Percentiles rank a stretch among this genome's conserved stretches.
phyloP scores from a whole-genome alignment of 2,329 filamentous ascomycete species.

The Apiospora aurea region DNA sequence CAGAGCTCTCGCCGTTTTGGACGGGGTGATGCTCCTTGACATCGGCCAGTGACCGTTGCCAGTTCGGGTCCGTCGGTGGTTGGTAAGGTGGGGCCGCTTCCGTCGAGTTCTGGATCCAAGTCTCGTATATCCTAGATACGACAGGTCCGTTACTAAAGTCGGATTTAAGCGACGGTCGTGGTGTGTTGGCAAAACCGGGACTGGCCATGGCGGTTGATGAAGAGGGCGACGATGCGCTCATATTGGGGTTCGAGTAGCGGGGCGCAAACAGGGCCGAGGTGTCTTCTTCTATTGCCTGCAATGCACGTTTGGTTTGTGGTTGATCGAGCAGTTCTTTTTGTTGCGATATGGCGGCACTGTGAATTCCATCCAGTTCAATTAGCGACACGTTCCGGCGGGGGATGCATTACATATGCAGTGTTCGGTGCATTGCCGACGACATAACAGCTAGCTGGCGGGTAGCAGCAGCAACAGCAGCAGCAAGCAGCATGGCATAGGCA shows the following conservation, averaged over 20 bases:
- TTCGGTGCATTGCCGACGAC: background rate
- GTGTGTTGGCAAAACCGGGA: background rate
- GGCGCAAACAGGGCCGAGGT: background rate
- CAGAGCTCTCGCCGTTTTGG: conserved; percentile 7
- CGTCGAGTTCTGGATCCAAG: conserved; percentile 19
- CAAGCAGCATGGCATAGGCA: background rate
- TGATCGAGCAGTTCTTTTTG: conserved; percentile 17
- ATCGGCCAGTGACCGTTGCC: background rate
- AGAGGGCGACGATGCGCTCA: background rate
- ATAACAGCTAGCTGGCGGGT: background rate
- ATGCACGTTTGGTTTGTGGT: conserved; percentile 7
- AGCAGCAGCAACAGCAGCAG: background rate
- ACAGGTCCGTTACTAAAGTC: conserved; percentile 9
- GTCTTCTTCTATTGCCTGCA: conserved; percentile 18
- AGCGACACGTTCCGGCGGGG: background rate
- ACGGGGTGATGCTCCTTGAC: conserved; percentile 8
- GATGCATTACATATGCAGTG: conserved; percentile 1
- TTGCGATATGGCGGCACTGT: conserved; percentile 5
- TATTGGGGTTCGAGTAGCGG: conserved; percentile 8
- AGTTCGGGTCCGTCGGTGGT: background rate
- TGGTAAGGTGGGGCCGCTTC: conserved; percentile 2
- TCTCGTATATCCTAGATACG: conserved; percentile 19
- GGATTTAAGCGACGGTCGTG: conserved; percentile 12
- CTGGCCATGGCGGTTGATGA: conserved; percentile 1
- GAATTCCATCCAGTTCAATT: background rate